A percentile compares a stretch with the other conserved stretches of the same genome.
phyloP scores from a whole-genome alignment of 2,329 filamentous ascomycete genomes.

The Claviceps arundinis region DNA sequence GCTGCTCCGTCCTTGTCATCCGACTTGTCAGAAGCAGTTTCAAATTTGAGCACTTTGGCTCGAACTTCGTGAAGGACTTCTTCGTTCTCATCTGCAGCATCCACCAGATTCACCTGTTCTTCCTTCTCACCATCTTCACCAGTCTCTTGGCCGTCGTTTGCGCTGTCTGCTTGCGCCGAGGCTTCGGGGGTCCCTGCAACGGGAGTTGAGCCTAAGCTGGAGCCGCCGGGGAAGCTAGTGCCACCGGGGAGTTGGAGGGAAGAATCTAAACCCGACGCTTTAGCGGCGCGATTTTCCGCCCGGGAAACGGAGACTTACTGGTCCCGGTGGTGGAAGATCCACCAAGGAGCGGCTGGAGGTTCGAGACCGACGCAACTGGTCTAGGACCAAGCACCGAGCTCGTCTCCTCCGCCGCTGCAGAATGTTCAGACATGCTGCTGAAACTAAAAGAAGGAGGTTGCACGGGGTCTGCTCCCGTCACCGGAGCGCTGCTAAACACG shows the following conservation, averaged over 20 bases:
- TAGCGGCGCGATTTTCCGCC: constrained; percentile 31
- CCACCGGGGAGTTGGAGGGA: constrained; percentile 44
- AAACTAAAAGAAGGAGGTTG: constrained; percentile 26
- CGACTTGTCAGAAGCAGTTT: constrained; percentile 30
- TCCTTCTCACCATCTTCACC: constrained; percentile 48
- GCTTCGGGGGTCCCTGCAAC: constrained; percentile 46
- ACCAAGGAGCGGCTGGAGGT: constrained; percentile 28
- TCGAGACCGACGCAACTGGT: constrained; percentile 22
- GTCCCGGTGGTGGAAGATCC: constrained; percentile 32
- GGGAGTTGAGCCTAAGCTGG: constrained; percentile 47
- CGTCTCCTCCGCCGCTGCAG: constrained; percentile 14
- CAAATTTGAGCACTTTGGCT: constrained; percentile 54
- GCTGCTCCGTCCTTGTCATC: constrained; percentile 15
- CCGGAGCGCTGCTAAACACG: constrained; percentile 19
- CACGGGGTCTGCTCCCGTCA: constrained; percentile 9
- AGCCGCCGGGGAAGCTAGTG: constrained; percentile 40
- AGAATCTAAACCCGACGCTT: constrained; percentile 37
- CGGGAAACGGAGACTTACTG: constrained; percentile 30
- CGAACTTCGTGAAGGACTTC: constrained; percentile 55
- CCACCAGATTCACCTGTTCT: constrained; percentile 57
- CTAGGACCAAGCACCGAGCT: constrained; percentile 21
- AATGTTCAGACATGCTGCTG: constrained; percentile 12
- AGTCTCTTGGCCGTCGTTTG: constrained; percentile 24
- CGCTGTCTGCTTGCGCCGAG: constrained; percentile 30
- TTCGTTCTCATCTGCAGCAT: constrained; percentile 59